These are phyloP conservation scores for Calonectria multiphialidica DNA, from an alignment of 2,329 filamentous ascomycete genomes.

Conservation along the genomic window DNA sequence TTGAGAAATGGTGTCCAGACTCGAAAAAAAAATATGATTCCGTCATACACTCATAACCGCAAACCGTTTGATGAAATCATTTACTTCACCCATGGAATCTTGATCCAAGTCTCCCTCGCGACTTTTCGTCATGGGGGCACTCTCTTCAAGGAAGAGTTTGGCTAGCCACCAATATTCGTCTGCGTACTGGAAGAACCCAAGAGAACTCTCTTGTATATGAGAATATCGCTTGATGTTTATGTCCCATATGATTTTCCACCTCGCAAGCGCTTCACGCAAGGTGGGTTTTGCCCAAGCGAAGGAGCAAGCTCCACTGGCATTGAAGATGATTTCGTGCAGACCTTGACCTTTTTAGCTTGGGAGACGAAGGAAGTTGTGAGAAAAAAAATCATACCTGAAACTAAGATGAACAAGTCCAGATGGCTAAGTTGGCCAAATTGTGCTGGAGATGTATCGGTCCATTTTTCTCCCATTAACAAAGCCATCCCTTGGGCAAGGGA, in stretches of 20 bases:
- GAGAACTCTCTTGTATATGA: not conserved
- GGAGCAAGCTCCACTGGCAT: not conserved
- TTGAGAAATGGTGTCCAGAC: not conserved
- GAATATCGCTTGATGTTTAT: not conserved
- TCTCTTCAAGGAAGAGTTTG: not conserved
- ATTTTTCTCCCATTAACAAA: not conserved
- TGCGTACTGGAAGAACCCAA: not conserved
- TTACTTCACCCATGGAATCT: not conserved
- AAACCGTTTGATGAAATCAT: not conserved
- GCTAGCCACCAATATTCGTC: not conserved
- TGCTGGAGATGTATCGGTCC: not conserved
- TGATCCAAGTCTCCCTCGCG: not conserved
- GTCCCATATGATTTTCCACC: not conserved
- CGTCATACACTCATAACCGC: not conserved
- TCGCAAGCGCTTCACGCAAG: not conserved
- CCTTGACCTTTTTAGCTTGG: not conserved
- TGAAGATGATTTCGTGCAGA: slow-evolving; percentile 6
- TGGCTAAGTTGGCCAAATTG: not conserved
- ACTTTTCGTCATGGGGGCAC: not conserved
- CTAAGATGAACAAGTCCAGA: not conserved
- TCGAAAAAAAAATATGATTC: too few species aligned
- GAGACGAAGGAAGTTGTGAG: not conserved
- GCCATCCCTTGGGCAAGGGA: not conserved
- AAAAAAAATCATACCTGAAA: not conserved
- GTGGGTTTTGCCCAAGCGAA: not conserved